Evolutionary conservation across 169 alveolate genomes (phyloP).

Genomic region (Plasmodium gaboni): DNA sequence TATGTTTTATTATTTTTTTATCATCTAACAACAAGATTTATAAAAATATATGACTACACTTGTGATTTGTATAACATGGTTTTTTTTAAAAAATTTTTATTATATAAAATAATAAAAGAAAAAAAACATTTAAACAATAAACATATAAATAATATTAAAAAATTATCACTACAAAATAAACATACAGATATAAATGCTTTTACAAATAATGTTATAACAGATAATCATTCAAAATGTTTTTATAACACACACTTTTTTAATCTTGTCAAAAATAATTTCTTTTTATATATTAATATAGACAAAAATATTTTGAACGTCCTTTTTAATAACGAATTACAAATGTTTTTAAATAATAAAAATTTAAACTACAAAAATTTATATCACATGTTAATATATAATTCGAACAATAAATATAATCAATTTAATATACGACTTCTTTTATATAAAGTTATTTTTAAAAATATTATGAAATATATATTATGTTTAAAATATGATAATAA

Average conservation of each 20-base stretch:
- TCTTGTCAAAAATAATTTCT: slow-evolving; percentile 22
- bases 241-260: slow-evolving; percentile 23
- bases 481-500: neutral
- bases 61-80: neutral
- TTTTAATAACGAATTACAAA: slow-evolving; percentile 36
- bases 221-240: slow-evolving; percentile 4
- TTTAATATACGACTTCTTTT: slow-evolving; percentile 17
- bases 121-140: neutral
- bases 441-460: slow-evolving; percentile 28
- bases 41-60: slow-evolving; percentile 18
- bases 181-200: no score
- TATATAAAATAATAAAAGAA: slow-evolving; percentile 4
- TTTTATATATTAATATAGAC: slow-evolving; percentile 33
- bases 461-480: slow-evolving; percentile 15
- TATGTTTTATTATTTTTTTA: slow-evolving; percentile 18
- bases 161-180: no score
- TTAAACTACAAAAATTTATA: slow-evolving; percentile 25
- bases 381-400: slow-evolving; percentile 10
- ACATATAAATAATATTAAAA: no score
- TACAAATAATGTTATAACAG: neutral
- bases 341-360: slow-evolving; percentile 13
- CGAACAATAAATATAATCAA: slow-evolving; percentile 6
- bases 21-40: slow-evolving; percentile 18
- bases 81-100: slow-evolving; percentile 21
- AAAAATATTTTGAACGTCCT: slow-evolving; percentile 15